These are phyloP conservation scores for Trichophyton mentagrophytes DNA, from an alignment of 2,329 filamentous ascomycete species.

Conservation along the genomic window DNA sequence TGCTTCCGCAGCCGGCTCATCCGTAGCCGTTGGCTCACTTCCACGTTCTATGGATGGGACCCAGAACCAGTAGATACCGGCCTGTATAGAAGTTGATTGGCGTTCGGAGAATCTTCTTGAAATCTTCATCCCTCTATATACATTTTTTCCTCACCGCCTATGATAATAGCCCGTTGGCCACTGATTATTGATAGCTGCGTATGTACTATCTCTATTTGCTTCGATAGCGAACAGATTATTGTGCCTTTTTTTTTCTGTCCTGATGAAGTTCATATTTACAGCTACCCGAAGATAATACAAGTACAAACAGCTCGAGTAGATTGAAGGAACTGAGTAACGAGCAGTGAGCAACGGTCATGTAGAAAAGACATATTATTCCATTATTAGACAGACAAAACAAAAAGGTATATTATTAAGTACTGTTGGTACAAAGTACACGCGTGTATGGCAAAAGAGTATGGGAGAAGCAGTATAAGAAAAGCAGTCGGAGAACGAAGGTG, in stretches of 20 bases:
- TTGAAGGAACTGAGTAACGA: no score
- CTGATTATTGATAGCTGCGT: not conserved
- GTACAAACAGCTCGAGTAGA: not conserved
- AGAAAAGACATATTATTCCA: not conserved
- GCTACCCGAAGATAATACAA: not conserved
- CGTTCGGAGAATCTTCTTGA: not conserved
- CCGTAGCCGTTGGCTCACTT: constrained; percentile 2
- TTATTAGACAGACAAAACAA: constrained; percentile 1
- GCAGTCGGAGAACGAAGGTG: not conserved
- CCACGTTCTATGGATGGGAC: not conserved
- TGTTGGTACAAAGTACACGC: constrained; percentile 2
- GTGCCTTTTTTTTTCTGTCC: no score
- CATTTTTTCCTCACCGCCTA: not conserved
- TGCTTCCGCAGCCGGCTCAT: constrained; percentile 12
- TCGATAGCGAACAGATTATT: no score
- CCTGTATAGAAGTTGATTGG: not conserved
- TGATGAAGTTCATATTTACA: no score
- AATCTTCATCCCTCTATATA: not conserved
- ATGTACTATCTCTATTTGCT: not conserved
- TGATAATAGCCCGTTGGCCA: not conserved
- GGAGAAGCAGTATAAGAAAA: not conserved
- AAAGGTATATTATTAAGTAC: constrained; percentile 1
- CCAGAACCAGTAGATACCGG: not conserved
- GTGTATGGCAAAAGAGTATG: not conserved
- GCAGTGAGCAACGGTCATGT: no score